These are phyloP conservation scores for Boletus reticuloceps DNA, from an alignment of 768 basidiomycete genomes.

Conservation along the genomic window DNA sequence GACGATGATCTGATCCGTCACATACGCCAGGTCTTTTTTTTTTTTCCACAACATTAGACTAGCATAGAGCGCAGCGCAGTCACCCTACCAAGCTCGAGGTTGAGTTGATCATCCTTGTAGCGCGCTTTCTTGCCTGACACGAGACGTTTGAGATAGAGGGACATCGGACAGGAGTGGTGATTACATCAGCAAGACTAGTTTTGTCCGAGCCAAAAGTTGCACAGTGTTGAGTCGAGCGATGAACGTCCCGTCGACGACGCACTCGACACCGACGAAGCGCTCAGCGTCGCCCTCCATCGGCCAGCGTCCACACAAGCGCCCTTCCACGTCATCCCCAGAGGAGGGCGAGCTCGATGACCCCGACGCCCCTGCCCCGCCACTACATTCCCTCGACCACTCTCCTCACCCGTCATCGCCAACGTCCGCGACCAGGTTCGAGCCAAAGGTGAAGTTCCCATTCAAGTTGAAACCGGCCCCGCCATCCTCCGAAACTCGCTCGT, in stretches of 20 bases:
- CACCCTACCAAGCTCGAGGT: conserved; percentile 67
- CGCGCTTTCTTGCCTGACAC: conserved; percentile 84
- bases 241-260: conserved; percentile 16
- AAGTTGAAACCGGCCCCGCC: conserved; percentile 40
- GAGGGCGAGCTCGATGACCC: conserved; percentile 79
- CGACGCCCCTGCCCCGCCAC: conserved; percentile 21
- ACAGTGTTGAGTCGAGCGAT: conserved; percentile 6
- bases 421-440: conserved; percentile 31
- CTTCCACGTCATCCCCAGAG: conserved; percentile 63
- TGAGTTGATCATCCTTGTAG: conserved; percentile 63
- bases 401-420: conserved; percentile 34
- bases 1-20: conserved; percentile 72
- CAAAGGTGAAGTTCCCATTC: conserved; percentile 74
- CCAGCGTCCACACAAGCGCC: conserved; percentile 53
- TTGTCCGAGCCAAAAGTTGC: neutral
- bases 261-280: conserved; percentile 43
- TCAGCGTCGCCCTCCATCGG: conserved; percentile 54
- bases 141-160: conserved; percentile 64
- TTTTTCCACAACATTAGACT: neutral
- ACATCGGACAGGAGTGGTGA: conserved; percentile 37
- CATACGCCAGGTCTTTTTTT: conserved; percentile 55
- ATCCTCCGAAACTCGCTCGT: conserved; percentile 20
- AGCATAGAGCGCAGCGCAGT: conserved; percentile 12
- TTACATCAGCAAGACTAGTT: conserved; percentile 16
- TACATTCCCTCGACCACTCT: conserved; percentile 14